These are phyloP conservation scores for Emydomyces testavorans DNA, from an alignment of 2,329 filamentous ascomycete species.

Conservation along the genomic window DNA sequence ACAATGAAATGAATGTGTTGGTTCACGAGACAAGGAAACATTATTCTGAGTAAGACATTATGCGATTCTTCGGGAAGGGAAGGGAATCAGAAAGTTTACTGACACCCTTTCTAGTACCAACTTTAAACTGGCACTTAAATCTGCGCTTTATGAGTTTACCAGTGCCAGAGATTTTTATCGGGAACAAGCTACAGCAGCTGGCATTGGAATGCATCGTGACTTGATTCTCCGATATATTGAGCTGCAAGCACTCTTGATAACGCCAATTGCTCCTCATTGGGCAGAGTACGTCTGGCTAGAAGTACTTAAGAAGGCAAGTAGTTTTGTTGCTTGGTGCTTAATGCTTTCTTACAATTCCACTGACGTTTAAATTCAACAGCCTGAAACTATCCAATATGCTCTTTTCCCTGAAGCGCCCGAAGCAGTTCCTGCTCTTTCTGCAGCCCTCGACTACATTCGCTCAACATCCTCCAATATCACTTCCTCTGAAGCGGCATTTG, in stretches of 20 bases:
- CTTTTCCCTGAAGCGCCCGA: constrained; percentile 59
- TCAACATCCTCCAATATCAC: constrained; percentile 65
- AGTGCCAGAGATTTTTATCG: constrained; percentile 82
- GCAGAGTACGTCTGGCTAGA: constrained; percentile 90
- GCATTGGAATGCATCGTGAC: constrained; percentile 76
- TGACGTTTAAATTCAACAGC: constrained; percentile 29
- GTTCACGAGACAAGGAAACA: constrained; percentile 67
- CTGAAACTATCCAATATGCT: constrained; percentile 65
- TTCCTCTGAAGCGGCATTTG: constrained; percentile 60
- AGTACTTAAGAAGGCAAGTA: constrained; percentile 56
- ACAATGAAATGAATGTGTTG: constrained; percentile 81
- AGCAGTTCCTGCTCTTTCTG: constrained; percentile 56
- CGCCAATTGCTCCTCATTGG: constrained; percentile 85
- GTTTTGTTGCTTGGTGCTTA: background rate
- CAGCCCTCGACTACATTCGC: constrained; percentile 72
- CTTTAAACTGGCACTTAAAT: constrained; percentile 79
- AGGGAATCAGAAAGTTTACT: background rate
- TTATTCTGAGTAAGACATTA: constrained; percentile 51
- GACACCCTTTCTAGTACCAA: constrained; percentile 43
- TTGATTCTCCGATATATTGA: constrained; percentile 71
- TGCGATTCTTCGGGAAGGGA: background rate
- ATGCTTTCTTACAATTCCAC: constrained; percentile 2
- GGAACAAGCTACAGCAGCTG: constrained; percentile 63
- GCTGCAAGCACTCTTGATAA: constrained; percentile 70
- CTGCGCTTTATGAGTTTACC: constrained; percentile 82